phyloP scores from a whole-genome alignment of 1,284 basidiomycete genomes.

The Tilletia setariae region DNA sequence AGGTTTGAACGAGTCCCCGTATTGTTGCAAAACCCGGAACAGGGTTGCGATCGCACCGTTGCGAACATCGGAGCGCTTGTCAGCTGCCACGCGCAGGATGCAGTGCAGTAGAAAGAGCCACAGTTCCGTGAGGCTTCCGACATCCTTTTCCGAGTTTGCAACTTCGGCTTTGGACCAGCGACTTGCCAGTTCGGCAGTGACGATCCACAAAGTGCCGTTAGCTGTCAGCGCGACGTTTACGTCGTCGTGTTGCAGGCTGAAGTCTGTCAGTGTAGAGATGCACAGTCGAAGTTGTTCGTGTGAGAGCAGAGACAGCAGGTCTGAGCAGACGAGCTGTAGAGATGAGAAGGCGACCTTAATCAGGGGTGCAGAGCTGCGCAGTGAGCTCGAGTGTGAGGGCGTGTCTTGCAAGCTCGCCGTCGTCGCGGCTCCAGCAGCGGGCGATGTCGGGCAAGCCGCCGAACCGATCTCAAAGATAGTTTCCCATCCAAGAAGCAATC shows the following conservation, averaged over 20 bases:
- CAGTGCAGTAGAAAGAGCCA: conserved; percentile 89
- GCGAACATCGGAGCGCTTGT: conserved; percentile 78
- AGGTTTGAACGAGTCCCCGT: conserved; percentile 74
- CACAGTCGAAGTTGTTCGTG: conserved; percentile 77
- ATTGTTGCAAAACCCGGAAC: conserved; percentile 88
- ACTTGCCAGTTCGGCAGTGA: conserved; percentile 47
- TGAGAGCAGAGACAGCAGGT: conserved; percentile 78
- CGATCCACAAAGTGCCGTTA: conserved; percentile 46
- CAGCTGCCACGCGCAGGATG: conserved; percentile 76
- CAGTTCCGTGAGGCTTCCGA: conserved; percentile 22
- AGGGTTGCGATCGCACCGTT: conserved; percentile 91
- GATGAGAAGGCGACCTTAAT: conserved; percentile 91
- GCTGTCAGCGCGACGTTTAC: conserved; percentile 87
- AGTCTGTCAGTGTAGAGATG: conserved; percentile 82
- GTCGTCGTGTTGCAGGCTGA: conserved; percentile 79
- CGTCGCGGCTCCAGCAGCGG: too few species aligned
- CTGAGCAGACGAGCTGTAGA: conserved; percentile 82
- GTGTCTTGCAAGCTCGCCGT: neutral
- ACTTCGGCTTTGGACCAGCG: conserved; percentile 26
- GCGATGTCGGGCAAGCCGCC: conserved; percentile 26
- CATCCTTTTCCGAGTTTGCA: conserved; percentile 19
- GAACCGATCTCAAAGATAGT: conserved; percentile 75
- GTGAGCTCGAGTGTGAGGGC: neutral
- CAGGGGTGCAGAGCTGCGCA: conserved; percentile 21
- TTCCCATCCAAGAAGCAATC: conserved; percentile 84